These are phyloP conservation scores for Stagonosporopsis chrysanthemi DNA, from an alignment of 2,329 filamentous ascomycete genomes.

Conservation along the genomic window DNA sequence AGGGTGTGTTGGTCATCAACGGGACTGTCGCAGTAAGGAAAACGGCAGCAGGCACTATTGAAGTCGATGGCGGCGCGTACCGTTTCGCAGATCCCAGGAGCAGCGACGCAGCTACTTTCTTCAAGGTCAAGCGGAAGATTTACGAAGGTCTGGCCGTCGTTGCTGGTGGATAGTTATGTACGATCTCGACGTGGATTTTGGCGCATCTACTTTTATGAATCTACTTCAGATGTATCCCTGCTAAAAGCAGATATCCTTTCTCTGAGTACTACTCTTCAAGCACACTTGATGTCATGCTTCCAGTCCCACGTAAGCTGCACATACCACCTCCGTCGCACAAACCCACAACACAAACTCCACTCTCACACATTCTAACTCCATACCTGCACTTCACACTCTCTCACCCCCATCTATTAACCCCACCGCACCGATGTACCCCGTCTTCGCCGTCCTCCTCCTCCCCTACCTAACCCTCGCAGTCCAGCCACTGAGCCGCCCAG, in stretches of 20 bases:
- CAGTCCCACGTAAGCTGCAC: neutral
- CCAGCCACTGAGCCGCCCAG: neutral
- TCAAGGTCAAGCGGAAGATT: constrained; percentile 87
- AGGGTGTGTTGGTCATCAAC: constrained; percentile 90
- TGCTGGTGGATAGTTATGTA: constrained; percentile 65
- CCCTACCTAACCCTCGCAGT: neutral
- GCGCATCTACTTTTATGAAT: neutral
- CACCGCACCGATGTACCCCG: neutral
- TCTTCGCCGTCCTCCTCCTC: neutral
- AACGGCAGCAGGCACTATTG: constrained; percentile 83
- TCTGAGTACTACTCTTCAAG: neutral
- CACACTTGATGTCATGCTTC: no score
- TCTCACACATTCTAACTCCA: neutral
- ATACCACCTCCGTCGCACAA: neutral
- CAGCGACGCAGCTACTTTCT: constrained; percentile 71
- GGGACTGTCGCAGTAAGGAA: constrained; percentile 88
- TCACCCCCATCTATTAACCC: no score
- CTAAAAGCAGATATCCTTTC: neutral
- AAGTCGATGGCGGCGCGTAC: constrained; percentile 71
- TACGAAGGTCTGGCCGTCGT: constrained; percentile 95
- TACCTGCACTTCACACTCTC: neutral
- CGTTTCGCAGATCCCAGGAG: constrained; percentile 51
- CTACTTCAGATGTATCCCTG: neutral
- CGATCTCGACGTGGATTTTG: neutral
- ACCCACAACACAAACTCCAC: neutral